A percentile compares a stretch with the other conserved stretches of the same genome.
These are phyloP conservation scores for Pythium vanterpoolii DNA, from an alignment of 352 stramenopile genomes.

Conservation along the genomic window DNA sequence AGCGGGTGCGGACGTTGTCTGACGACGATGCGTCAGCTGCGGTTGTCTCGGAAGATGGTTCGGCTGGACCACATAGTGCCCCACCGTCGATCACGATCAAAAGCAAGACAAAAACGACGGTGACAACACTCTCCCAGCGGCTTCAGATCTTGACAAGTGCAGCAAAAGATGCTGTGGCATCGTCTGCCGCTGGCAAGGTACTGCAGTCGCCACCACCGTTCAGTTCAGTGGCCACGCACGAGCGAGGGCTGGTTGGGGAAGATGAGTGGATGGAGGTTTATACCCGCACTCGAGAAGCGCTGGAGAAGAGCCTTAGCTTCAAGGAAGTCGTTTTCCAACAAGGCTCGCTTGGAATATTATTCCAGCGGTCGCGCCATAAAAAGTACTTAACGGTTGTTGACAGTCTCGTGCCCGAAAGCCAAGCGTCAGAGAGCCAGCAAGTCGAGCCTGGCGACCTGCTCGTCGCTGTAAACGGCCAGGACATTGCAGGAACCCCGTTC, in stretches of 20 bases:
- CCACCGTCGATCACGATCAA: slow-evolving; percentile 10
- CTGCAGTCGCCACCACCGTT: slow-evolving; percentile 14
- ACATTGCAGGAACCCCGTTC: slow-evolving; percentile 60
- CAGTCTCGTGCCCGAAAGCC: slow-evolving; percentile 75
- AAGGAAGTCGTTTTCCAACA: slow-evolving; percentile 72
- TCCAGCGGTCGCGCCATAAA: slow-evolving; percentile 70
- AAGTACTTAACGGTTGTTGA: slow-evolving; percentile 76
- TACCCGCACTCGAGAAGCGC: slow-evolving; percentile 39
- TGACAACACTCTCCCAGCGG: slow-evolving; percentile 58
- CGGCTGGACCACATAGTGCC: neutral
- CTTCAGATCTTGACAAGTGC: slow-evolving; percentile 63
- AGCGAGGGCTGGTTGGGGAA: slow-evolving; percentile 38
- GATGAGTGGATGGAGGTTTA: slow-evolving; percentile 81
- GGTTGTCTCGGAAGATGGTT: neutral
- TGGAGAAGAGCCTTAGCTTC: slow-evolving; percentile 46
- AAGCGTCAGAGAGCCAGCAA: slow-evolving; percentile 65
- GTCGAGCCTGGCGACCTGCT: slow-evolving; percentile 73
- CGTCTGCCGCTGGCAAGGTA: slow-evolving; percentile 13
- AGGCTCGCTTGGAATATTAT: slow-evolving; percentile 74
- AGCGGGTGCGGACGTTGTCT: slow-evolving; percentile 25
- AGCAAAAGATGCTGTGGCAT: slow-evolving; percentile 56
- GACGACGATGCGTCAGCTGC: slow-evolving; percentile 24
- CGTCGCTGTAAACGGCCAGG: slow-evolving; percentile 68
- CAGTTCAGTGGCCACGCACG: slow-evolving; percentile 19
- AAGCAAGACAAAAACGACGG: slow-evolving; percentile 29